These are phyloP conservation scores for Rhodotorula glutinis DNA, from an alignment of 1,284 basidiomycete genomes.

Conservation along the genomic window DNA sequence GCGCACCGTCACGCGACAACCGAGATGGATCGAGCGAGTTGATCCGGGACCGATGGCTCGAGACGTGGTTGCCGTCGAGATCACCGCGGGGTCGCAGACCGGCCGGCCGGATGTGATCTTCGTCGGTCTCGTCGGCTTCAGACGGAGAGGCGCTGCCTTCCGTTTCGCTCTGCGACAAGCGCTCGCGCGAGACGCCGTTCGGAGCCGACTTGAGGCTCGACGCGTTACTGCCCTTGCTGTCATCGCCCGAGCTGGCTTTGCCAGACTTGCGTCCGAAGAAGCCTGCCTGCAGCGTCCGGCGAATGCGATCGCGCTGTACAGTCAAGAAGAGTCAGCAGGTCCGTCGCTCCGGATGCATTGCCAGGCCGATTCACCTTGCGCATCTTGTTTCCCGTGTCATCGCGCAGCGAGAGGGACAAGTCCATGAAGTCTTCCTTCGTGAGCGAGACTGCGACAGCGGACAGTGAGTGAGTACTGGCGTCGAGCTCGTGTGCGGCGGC, in stretches of 20 bases:
- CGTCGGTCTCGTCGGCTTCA: constrained; percentile 37
- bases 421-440: constrained; percentile 93
- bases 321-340: too few relatives aligned
- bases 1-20: constrained; percentile 10
- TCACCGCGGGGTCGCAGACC: background rate
- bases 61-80: background rate
- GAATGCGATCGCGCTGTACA: constrained; percentile 38
- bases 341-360: too few relatives aligned
- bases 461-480: background rate
- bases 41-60: constrained; percentile 11
- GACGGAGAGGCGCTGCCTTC: constrained; percentile 28
- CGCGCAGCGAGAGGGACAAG: constrained; percentile 78
- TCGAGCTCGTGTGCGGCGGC: fast-evolving
- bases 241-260: constrained; percentile 3
- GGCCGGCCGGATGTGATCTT: constrained; percentile 23
- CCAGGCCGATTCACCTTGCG: constrained; percentile 53
- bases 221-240: background rate
- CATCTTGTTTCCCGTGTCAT: constrained; percentile 65
- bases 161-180: constrained; percentile 27
- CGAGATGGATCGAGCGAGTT: constrained; percentile 31
- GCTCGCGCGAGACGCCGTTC: constrained; percentile 5
- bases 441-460: constrained; percentile 60
- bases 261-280: constrained; percentile 30
- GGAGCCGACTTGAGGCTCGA: constrained; percentile 6
- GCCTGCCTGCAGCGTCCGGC: constrained; percentile 29